A percentile compares a stretch with the other conserved stretches of the same genome.
These are phyloP conservation scores for Talaromyces sp. DNA, from an alignment of 2,329 filamentous ascomycete genomes.

Conservation along the genomic window DNA sequence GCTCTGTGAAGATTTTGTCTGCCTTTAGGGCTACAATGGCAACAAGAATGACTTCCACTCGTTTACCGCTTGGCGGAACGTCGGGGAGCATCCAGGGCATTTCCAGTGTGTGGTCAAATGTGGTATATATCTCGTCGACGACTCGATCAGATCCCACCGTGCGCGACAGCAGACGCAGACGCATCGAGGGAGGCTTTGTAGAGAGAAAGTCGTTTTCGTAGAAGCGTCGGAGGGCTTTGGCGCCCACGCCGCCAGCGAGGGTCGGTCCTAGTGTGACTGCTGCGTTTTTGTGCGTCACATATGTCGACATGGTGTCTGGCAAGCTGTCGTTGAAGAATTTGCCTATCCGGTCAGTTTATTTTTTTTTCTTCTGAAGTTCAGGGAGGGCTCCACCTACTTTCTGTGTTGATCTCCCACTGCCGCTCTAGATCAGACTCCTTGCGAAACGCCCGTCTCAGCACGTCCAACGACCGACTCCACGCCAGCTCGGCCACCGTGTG, in stretches of 20 bases:
- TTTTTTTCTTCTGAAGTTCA: not conserved
- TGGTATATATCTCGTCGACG: slow-evolving; percentile 56
- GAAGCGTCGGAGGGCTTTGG: slow-evolving; percentile 43
- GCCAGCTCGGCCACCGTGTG: slow-evolving; percentile 59
- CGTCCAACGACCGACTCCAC: slow-evolving; percentile 60
- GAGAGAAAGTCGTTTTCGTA: slow-evolving; percentile 54
- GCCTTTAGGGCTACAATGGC: slow-evolving; percentile 52
- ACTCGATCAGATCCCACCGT: slow-evolving; percentile 54
- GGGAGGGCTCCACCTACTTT: slow-evolving; percentile 18
- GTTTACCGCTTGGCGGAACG: slow-evolving; percentile 51
- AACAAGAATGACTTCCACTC: slow-evolving; percentile 54
- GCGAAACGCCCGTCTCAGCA: slow-evolving; percentile 56
- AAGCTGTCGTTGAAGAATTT: slow-evolving; percentile 29
- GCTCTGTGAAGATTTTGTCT: slow-evolving; percentile 51
- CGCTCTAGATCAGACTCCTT: slow-evolving; percentile 32
- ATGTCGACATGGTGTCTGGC: slow-evolving; percentile 24
- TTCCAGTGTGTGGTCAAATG: slow-evolving; percentile 52
- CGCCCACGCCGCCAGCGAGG: slow-evolving; percentile 37
- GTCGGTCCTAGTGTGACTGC: slow-evolving; percentile 29
- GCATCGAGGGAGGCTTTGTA: slow-evolving; percentile 45
- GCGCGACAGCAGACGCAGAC: slow-evolving; percentile 51
- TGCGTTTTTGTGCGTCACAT: slow-evolving; percentile 23
- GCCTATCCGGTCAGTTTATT: slow-evolving; percentile 12
- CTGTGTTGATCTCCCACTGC: slow-evolving; percentile 30
- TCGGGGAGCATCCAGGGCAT: slow-evolving; percentile 57